A percentile compares a stretch with the other conserved stretches of the same genome.
These are phyloP conservation scores for Fusarium fujikuroi DNA, from an alignment of 2,329 filamentous ascomycete species.

Conservation along the genomic window DNA sequence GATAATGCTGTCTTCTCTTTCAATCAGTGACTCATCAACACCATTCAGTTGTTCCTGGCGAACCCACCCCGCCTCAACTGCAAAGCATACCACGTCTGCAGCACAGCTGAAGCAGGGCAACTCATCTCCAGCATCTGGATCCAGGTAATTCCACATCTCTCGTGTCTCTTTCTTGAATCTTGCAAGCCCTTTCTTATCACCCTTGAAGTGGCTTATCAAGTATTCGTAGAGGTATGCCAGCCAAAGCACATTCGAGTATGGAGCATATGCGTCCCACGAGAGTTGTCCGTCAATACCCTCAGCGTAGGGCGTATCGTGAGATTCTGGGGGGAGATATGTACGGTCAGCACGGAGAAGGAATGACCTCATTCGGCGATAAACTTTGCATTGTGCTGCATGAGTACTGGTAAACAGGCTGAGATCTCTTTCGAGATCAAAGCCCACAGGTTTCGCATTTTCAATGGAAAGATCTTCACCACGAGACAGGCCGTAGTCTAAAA, in stretches of 20 bases:
- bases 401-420: slow-evolving; percentile 69
- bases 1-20: slow-evolving; percentile 57
- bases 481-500: slow-evolving; percentile 73
- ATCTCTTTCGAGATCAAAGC: slow-evolving; percentile 70
- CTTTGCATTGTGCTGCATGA: slow-evolving; percentile 68
- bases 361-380: slow-evolving; percentile 72
- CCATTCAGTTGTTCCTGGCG: slow-evolving; percentile 62
- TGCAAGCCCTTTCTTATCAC: slow-evolving; percentile 57
- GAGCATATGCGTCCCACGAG: slow-evolving; percentile 64
- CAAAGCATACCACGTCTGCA: slow-evolving; percentile 66
- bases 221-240: slow-evolving; percentile 70
- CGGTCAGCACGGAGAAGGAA: slow-evolving; percentile 64
- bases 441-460: slow-evolving; percentile 55
- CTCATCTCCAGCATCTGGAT: slow-evolving; percentile 60
- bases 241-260: slow-evolving; percentile 75
- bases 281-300: slow-evolving; percentile 59
- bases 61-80: slow-evolving; percentile 68
- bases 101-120: slow-evolving; percentile 65
- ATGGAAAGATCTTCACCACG: slow-evolving; percentile 60
- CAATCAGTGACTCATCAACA: slow-evolving; percentile 48
- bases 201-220: slow-evolving; percentile 58
- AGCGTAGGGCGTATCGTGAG: slow-evolving; percentile 60
- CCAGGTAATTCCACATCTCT: slow-evolving; percentile 65
- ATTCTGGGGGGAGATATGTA: slow-evolving; percentile 58
- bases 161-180: slow-evolving; percentile 60